Evolutionary conservation across 2,329 filamentous ascomycete genomes (phyloP).

Genomic region (Trichoderma arundinaceum): DNA sequence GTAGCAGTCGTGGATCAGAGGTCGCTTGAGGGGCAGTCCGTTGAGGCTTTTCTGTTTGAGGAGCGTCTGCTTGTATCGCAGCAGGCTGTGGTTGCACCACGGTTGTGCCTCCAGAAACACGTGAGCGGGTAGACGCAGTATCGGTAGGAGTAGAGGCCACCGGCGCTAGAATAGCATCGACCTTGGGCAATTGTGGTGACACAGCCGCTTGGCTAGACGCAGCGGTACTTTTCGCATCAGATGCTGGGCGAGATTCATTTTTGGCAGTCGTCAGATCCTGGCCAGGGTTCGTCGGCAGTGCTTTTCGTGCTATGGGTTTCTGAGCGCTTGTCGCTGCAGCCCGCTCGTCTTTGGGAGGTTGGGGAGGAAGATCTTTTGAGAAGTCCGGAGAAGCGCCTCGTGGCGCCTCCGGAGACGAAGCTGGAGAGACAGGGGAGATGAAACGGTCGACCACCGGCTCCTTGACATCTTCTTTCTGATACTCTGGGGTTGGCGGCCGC

Average conservation of each 20-base stretch:
- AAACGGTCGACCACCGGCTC: constrained; percentile 46
- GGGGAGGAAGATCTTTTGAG: constrained; percentile 31
- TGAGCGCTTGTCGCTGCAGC: constrained; percentile 10
- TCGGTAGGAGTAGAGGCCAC: constrained; percentile 35
- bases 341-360: constrained; percentile 31
- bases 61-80: constrained; percentile 31
- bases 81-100: constrained; percentile 40
- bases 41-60: constrained; percentile 36
- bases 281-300: constrained; percentile 36
- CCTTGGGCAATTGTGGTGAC: background rate
- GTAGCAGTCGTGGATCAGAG: constrained; percentile 43
- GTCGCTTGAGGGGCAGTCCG: constrained; percentile 33
- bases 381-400: constrained; percentile 34
- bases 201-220: constrained; percentile 8
- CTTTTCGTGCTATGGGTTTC: constrained; percentile 39
- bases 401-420: constrained; percentile 50
- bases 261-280: constrained; percentile 36
- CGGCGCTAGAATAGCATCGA: background rate
- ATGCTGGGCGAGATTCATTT: constrained; percentile 34
- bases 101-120: constrained; percentile 34
- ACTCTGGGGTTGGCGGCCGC: constrained; percentile 57
- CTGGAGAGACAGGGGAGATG: constrained; percentile 53
- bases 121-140: constrained; percentile 34
- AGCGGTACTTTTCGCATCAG: constrained; percentile 1
- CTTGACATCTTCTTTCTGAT: constrained; percentile 51